Evolutionary conservation across 495 filamentous ascomycete species (phyloP).

Genomic region (Margaritispora aquatica): DNA sequence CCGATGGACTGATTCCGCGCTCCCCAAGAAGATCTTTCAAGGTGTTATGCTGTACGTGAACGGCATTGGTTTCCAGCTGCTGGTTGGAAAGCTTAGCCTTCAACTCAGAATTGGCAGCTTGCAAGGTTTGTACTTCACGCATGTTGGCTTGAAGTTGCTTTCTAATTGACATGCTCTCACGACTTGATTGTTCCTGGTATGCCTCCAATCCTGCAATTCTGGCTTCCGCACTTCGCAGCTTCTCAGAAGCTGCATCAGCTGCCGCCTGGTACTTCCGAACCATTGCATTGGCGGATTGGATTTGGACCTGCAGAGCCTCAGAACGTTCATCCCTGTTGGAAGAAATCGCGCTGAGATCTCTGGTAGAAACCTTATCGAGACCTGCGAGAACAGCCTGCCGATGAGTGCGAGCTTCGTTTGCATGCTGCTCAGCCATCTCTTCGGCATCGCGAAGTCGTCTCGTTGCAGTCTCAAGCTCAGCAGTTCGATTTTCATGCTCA

Average conservation of each 20-base stretch:
- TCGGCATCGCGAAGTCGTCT: constrained; percentile 79
- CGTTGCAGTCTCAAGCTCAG: constrained; percentile 70
- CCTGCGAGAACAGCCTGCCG: constrained; percentile 78
- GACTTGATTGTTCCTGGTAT: constrained; percentile 93
- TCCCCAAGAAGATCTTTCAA: constrained; percentile 90
- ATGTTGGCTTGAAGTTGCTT: constrained; percentile 80
- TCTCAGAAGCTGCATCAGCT: constrained; percentile 83
- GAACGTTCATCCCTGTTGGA: constrained; percentile 70
- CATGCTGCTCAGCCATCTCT: constrained; percentile 82
- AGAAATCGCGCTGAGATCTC: constrained; percentile 41
- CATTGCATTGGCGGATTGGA: constrained; percentile 68
- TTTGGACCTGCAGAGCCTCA: constrained; percentile 67
- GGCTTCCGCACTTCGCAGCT: constrained; percentile 86
- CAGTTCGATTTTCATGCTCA: constrained; percentile 77
- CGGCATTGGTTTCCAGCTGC: constrained; percentile 81
- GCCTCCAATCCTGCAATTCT: constrained; percentile 93
- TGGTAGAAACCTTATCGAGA: constrained; percentile 60
- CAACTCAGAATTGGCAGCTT: constrained; percentile 70
- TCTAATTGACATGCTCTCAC: constrained; percentile 82
- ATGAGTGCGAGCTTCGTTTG: constrained; percentile 80
- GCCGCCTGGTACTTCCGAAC: constrained; percentile 83
- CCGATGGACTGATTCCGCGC: constrained; percentile 68
- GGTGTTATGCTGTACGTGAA: constrained; percentile 83
- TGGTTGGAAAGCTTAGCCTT: constrained; percentile 73
- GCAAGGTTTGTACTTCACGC: constrained; percentile 69